phyloP scores from a whole-genome alignment of 2,329 filamentous ascomycete species.

The Alternaria alternata region DNA sequence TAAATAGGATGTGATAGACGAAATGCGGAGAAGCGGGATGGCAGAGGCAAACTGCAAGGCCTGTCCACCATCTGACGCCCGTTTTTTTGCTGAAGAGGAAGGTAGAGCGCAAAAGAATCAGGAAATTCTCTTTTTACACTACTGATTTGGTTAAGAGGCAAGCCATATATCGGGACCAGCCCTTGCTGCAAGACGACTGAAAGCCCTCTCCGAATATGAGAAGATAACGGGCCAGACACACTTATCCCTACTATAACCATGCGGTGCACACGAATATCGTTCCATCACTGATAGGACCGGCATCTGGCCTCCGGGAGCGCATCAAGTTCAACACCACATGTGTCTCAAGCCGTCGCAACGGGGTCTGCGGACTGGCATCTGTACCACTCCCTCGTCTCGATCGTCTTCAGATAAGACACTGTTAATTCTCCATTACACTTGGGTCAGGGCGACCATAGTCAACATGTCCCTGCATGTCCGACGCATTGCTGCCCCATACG shows the following conservation, averaged over 20 bases:
- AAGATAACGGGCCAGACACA: constrained; percentile 19
- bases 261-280: constrained; percentile 8
- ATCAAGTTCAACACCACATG: constrained; percentile 16
- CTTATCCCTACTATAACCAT: constrained; percentile 12
- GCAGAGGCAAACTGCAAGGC: constrained; percentile 19
- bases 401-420: neutral
- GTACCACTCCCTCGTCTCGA: neutral
- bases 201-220: neutral
- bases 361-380: neutral
- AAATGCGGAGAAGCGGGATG: constrained; percentile 49
- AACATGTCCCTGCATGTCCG: constrained; percentile 15
- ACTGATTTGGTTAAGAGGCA: neutral
- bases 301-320: constrained; percentile 19
- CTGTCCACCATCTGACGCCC: constrained; percentile 11
- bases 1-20: constrained; percentile 44
- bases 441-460: constrained; percentile 6
- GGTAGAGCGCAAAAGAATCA: neutral
- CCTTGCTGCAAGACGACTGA: neutral
- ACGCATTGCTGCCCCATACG: constrained; percentile 16
- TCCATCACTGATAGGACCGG: neutral
- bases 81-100: neutral
- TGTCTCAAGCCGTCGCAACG: constrained; percentile 23
- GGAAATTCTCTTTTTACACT: neutral
- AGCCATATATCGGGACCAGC: neutral
- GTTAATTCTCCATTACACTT: neutral